Base-by-base conservation (phyloP, 2,329 filamentous ascomycete genomes). In the Colletotrichum costaricense region DNA sequence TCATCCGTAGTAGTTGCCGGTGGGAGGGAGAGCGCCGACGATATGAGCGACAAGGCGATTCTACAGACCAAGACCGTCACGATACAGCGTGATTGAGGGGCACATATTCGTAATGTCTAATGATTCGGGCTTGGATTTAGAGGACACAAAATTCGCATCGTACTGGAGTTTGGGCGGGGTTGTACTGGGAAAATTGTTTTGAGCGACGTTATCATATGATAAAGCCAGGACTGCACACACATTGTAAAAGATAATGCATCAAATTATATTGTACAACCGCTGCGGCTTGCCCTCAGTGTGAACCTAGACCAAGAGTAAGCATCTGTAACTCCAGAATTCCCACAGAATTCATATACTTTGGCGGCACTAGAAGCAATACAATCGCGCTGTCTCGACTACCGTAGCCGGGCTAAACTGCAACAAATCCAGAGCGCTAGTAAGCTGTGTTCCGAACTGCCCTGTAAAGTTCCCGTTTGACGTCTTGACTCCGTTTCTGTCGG, bases 41-140 rank as follows among this genome's bases (percentile, higher is more conserved):
- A 76, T 58, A 74, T 75, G 33, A 78, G 78, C 38, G 77, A 78
- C n/a, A 78, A 76, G 63, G 75, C 78, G 3, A 79, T 79, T 62
- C 33, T 78, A n/a, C 77, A 78, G 52, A 78, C 76, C 0, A 78
- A 75, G 68, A 78, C 75, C 6, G 74, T 79, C 26, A 77, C 75
- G 1, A 71, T 78, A 5, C 73, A 69, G 19, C 71, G 38, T 26
- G 70, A 73, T 7, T 67, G 59, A 42, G 33, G 19, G 22, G 9
- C 1, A 19, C 19, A 19, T 26, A 52, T n/a, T 9, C 19, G 16
- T 56, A 35, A 52, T 64, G 59, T 33, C 24, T 52, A 52, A 63
- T 63, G 60, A 46, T 22, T 63, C 11, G 38, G 35, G 38, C 28
- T 26, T 19, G 60, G 60, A 16, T 22, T 49, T 26, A 63, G 42